Evolutionary conservation across 2,329 filamentous ascomycete species (phyloP), one percentile per base, ranked within the genome.

Genomic region (Xylariales sp.): DNA sequence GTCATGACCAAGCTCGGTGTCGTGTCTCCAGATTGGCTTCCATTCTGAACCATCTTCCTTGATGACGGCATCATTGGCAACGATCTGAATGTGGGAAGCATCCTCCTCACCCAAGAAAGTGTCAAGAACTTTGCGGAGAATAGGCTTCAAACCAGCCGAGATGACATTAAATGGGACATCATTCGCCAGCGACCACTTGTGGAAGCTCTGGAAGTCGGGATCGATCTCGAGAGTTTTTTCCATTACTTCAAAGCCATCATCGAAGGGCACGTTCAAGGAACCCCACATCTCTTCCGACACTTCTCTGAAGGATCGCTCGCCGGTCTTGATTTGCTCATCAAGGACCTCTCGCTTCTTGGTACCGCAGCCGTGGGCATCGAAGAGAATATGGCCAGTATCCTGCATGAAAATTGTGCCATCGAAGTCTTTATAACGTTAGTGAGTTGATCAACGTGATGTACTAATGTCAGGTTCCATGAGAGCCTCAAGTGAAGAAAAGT

Each of bases 231-330:
- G 69, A 0, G 67, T 68, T 35, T 75, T 64, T 52, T 80, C 70
- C 74, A 85, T 81, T 21, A 83, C 66, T 41, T 75, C 67, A 62
- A 85, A 84, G 11, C 80, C 81, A 47, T 84, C 75, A 18, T 82
- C 80, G 53, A 85, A 84, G 2, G 80, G 79, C 0, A 85, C 73
- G 46, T 78, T 70, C 7, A 86, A 64, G 1, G 79, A 84, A 6
- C 74, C 76, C 78, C 81, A 85, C 75, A 85, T 83, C 58, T 85
- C 81, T 49, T 84, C 80, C 0, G 80, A 84, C n/a, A 82, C 79
- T 4, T 84, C 81, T 38, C 79, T 71, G 67, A 85, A 85, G 1
- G 78, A 80, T 11, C 80, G 73, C 56, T 82, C 76, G 55, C 82
- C 82, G 4, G 63, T 69, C 52, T 80, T 77, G 60, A 85, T 82